Percentiles rank a stretch among this genome's conserved stretches.
These are phyloP conservation scores for Ailanthus altissimus DNA, from an alignment of 345 rosid genomes.

Conservation along the genomic window DNA sequence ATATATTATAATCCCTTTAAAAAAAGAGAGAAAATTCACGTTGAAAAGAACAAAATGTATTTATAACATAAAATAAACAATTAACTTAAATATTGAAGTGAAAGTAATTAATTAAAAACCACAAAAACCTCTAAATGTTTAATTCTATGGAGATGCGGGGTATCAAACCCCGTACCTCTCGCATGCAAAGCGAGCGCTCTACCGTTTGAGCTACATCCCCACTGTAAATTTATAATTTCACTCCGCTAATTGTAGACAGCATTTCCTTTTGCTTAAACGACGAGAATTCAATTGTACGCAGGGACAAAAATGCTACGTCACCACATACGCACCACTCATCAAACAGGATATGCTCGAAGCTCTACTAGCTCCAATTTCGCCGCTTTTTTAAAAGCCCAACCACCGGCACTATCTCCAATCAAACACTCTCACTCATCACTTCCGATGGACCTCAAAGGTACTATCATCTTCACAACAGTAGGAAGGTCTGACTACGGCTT, in stretches of 20 bases:
- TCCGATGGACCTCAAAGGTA: constrained; percentile 62
- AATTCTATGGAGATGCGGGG: constrained; percentile 63
- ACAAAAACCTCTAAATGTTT: too few species aligned
- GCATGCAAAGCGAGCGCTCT: constrained; percentile 75
- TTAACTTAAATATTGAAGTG: too few species aligned
- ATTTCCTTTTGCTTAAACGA: too few species aligned
- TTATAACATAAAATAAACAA: too few species aligned
- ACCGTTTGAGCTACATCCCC: too few species aligned
- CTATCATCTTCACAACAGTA: constrained; percentile 64
- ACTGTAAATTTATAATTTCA: too few species aligned
- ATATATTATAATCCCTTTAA: too few species aligned
- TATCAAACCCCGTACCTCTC: constrained; percentile 80
- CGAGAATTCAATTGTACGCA: too few species aligned
- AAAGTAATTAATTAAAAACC: too few species aligned
- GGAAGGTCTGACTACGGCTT: constrained; percentile 75
- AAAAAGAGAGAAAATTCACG: too few species aligned
- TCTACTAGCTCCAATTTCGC: background rate
- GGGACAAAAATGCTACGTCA: constrained; percentile 33
- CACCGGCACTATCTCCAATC: background rate
- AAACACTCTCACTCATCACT: background rate
- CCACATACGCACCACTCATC: constrained; percentile 20
- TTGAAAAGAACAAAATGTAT: too few species aligned
- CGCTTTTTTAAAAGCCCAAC: background rate
- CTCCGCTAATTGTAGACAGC: too few species aligned
- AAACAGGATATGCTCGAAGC: background rate